phyloP scores from a whole-genome alignment of 371 early-diverging fungal genomes.

The Rhizopus arrhizus region DNA sequence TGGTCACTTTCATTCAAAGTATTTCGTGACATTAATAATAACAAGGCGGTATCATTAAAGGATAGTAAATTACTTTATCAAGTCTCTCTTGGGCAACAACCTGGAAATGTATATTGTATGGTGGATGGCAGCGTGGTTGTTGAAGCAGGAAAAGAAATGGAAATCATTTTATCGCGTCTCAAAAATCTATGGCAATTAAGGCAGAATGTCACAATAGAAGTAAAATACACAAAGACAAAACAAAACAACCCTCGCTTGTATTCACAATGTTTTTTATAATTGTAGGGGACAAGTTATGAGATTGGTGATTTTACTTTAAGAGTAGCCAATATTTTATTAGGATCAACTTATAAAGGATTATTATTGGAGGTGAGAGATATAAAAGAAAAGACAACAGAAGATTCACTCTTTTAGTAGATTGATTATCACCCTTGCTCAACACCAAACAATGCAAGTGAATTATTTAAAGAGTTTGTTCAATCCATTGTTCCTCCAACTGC shows the following conservation, averaged over 20 bases:
- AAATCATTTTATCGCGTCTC: slow-evolving; percentile 47
- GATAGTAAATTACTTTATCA: slow-evolving; percentile 48
- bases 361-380: slow-evolving; percentile 43
- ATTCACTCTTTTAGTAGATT: slow-evolving; percentile 27
- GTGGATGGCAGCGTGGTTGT: slow-evolving; percentile 56
- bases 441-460: slow-evolving; percentile 40
- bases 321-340: slow-evolving; percentile 53
- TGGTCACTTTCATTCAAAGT: slow-evolving; percentile 54
- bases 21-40: slow-evolving; percentile 45
- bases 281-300: slow-evolving; percentile 53
- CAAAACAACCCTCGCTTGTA: background rate
- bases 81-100: slow-evolving; percentile 51
- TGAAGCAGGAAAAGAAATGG: slow-evolving; percentile 55
- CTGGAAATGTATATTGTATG: slow-evolving; percentile 56
- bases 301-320: slow-evolving; percentile 57
- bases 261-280: no score
- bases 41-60: slow-evolving; percentile 22
- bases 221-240: slow-evolving; percentile 3
- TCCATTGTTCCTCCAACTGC: slow-evolving; percentile 50
- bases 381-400: background rate
- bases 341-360: slow-evolving; percentile 54
- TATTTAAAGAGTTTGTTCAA: slow-evolving; percentile 50
- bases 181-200: slow-evolving; percentile 55
- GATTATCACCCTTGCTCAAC: slow-evolving; percentile 52
- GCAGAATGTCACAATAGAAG: slow-evolving; percentile 52